Evolutionary conservation across 163 green algal species (phyloP).

Genomic region (Trebouxiophyceae sp.): DNA sequence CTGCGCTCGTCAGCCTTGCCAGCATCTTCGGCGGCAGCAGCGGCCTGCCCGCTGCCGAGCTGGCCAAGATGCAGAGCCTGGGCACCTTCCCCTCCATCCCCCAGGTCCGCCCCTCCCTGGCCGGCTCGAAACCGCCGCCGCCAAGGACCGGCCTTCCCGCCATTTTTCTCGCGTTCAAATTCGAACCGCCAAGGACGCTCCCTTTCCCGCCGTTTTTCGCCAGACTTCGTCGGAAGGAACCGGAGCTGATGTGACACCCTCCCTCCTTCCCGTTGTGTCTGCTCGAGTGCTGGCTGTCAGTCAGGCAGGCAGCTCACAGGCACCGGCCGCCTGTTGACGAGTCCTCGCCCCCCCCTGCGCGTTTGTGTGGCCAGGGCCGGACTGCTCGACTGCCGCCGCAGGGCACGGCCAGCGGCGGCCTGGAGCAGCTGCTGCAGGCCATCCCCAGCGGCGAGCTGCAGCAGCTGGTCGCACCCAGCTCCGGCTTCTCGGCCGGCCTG

Average conservation of each 20-base stretch:
- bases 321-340: too few species aligned
- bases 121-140: background rate
- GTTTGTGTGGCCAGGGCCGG: too few species aligned
- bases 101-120: background rate
- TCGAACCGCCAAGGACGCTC: background rate
- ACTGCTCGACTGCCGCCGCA: background rate
- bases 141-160: background rate
- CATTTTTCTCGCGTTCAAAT: background rate
- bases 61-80: conserved; percentile 19
- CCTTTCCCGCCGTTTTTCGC: background rate
- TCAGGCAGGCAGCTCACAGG: too few species aligned
- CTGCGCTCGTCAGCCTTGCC: too few species aligned
- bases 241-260: background rate
- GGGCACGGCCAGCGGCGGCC: conserved; percentile 28
- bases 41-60: too few species aligned
- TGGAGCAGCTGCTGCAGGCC: conserved; percentile 28
- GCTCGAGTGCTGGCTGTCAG: too few species aligned
- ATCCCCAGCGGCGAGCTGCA: conserved; percentile 8
- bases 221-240: background rate
- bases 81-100: conserved; percentile 37
- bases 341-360: too few species aligned
- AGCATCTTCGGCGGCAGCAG: conserved; percentile 5
- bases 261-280: too few species aligned
- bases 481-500: background rate
- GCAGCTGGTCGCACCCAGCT: background rate